Conservation (phyloP, 2,329 filamentous ascomycete genomes). For the Nemania sp. region DNA sequence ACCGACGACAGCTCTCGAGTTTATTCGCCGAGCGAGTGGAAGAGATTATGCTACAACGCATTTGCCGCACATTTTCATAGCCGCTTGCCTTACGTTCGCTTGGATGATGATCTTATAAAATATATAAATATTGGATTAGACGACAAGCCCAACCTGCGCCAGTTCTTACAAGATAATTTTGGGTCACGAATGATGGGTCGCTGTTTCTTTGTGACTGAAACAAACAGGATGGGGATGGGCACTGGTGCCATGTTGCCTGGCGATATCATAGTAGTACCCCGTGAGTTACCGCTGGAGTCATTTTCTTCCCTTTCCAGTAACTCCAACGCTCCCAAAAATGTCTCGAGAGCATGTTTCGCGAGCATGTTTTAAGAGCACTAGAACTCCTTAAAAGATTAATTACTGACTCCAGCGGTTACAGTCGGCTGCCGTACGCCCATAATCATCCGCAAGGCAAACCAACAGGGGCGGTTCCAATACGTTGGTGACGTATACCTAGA, state of each 20-base stretch:
- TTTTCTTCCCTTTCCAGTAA: too few species aligned
- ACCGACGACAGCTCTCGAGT: too few species aligned
- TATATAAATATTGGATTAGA: conserved; percentile 13
- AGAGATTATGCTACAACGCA: conserved; percentile 40
- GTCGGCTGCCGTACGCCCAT: conserved; percentile 51
- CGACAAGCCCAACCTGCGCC: conserved; percentile 16
- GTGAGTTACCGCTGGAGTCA: too few species aligned
- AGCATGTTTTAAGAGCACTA: too few species aligned
- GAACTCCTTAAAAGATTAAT: too few species aligned
- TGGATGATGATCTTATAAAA: conserved; percentile 35
- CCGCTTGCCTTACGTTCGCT: conserved; percentile 37
- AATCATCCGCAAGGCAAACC: conserved; percentile 33
- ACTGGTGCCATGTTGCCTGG: conserved; percentile 48
- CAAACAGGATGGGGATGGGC: conserved; percentile 50
- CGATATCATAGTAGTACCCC: conserved; percentile 52
- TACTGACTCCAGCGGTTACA: too few species aligned
- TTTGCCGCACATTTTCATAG: conserved; percentile 41
- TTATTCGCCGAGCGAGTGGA: conserved; percentile 35
- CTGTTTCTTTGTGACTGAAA: conserved; percentile 44
- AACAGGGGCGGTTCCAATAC: conserved; percentile 41
- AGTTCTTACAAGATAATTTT: conserved; percentile 41
- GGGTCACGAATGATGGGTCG: conserved; percentile 42
- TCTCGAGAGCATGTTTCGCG: too few species aligned
- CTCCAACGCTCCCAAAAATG: too few species aligned
- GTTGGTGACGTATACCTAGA: conserved; percentile 54